Conservation (phyloP, 2,329 filamentous ascomycete species). For the Hawksworthiomyces lignivorus region DNA sequence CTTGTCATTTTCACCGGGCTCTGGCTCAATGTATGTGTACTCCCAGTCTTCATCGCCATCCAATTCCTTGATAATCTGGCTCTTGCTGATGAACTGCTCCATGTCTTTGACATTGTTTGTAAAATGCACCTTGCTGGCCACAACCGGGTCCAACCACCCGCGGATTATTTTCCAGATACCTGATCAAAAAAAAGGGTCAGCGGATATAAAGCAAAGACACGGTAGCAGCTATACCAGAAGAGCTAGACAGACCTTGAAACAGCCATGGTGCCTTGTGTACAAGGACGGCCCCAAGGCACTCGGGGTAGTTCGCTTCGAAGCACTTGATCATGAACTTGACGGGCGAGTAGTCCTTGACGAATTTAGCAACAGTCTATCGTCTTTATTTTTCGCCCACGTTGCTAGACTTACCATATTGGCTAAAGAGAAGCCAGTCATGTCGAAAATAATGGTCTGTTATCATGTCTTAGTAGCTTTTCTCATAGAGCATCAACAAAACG, state of each 20-base stretch:
- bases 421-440: slow-evolving; percentile 89
- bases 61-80: slow-evolving; percentile 71
- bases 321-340: slow-evolving; percentile 99
- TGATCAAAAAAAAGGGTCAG: no score
- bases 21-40: slow-evolving; percentile 75
- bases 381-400: no score
- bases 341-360: slow-evolving; percentile 70
- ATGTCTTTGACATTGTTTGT: slow-evolving; percentile 76
- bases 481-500: no score
- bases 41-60: slow-evolving; percentile 80
- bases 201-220: no score
- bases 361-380: slow-evolving; percentile 12
- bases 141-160: slow-evolving; percentile 94
- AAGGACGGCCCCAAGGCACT: slow-evolving; percentile 79
- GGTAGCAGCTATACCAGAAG: slow-evolving; percentile 6
- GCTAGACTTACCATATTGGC: slow-evolving; percentile 73
- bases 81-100: slow-evolving; percentile 62
- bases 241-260: slow-evolving; percentile 69
- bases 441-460: slow-evolving; percentile 82
- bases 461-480: no score
- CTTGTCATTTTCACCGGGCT: slow-evolving; percentile 63
- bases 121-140: slow-evolving; percentile 90
- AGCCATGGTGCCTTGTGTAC: slow-evolving; percentile 97
- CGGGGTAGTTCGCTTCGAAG: slow-evolving; percentile 97
- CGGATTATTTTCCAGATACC: slow-evolving; percentile 95